Conservation (phyloP, 139 green algal species). For the Penium margaritaceum region DNA sequence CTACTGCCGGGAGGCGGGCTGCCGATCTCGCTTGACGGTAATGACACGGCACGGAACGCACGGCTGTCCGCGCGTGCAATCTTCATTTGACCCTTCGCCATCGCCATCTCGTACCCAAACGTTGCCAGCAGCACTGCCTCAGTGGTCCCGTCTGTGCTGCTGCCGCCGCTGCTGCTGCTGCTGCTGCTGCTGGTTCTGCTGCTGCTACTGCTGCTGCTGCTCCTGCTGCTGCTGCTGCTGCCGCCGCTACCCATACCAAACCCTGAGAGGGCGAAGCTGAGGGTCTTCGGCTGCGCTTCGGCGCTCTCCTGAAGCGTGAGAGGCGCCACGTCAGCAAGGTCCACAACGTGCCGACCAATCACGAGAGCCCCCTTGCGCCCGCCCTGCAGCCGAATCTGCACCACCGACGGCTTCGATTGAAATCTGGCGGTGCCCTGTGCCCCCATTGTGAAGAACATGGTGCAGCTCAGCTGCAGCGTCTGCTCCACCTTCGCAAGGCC, state of each 20-base stretch:
- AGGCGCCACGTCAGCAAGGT: slow-evolving; percentile 27
- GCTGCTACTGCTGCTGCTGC: too few relatives aligned
- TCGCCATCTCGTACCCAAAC: too few relatives aligned
- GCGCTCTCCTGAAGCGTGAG: neutral
- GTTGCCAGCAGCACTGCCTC: too few relatives aligned
- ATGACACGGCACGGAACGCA: too few relatives aligned
- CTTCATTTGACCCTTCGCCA: too few relatives aligned
- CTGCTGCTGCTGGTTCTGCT: too few relatives aligned
- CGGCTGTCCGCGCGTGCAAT: too few relatives aligned
- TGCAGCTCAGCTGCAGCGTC: slow-evolving; percentile 18
- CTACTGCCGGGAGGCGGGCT: too few relatives aligned
- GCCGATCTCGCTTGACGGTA: too few relatives aligned
- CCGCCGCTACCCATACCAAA: neutral
- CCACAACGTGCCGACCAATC: slow-evolving; percentile 25
- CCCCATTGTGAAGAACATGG: slow-evolving; percentile 4
- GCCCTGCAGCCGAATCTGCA: neutral
- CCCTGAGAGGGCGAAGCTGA: slow-evolving; percentile 21
- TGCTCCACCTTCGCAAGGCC: slow-evolving; percentile 24
- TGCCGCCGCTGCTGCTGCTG: too few relatives aligned
- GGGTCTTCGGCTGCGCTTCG: slow-evolving; percentile 8
- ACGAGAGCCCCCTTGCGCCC: neutral
- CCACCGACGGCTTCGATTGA: neutral
- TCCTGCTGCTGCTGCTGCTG: too few relatives aligned
- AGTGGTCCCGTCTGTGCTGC: too few relatives aligned
- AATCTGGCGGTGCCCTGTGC: neutral